A percentile compares a stretch with the other conserved stretches of the same genome.
Evolutionary conservation across 345 rosid species (phyloP).

Genomic region (Gossypium herbaceum): DNA sequence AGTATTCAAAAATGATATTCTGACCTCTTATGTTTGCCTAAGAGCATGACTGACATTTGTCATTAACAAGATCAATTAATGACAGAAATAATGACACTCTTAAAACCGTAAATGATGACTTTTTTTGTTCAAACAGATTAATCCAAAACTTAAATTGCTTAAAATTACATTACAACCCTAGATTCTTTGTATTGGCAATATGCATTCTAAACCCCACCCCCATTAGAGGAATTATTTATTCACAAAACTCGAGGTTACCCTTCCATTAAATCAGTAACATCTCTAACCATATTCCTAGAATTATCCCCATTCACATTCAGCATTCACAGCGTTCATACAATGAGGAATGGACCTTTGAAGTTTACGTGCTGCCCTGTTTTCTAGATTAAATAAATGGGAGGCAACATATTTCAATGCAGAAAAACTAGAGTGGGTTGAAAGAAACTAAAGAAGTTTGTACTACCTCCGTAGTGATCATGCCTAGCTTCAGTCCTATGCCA

Average conservation of each 20-base stretch:
- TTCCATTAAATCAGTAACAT: neutral
- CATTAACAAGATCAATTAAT: slow-evolving; percentile 5
- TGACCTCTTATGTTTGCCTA: slow-evolving; percentile 6
- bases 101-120: neutral
- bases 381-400: neutral
- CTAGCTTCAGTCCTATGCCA: slow-evolving; percentile 28
- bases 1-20: slow-evolving; percentile 1
- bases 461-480: slow-evolving; percentile 50
- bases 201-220: neutral
- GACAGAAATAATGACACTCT: neutral
- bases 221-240: neutral
- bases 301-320: neutral
- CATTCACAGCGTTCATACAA: neutral
- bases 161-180: neutral
- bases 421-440: neutral
- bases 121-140: slow-evolving; percentile 2
- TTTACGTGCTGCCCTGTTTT: neutral
- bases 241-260: neutral
- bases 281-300: neutral
- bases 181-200: neutral
- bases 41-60: neutral
- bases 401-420: neutral
- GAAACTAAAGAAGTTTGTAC: slow-evolving; percentile 5
- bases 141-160: neutral
- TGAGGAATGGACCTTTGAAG: neutral